These are phyloP conservation scores for Mycena venus DNA, from an alignment of 768 basidiomycete species.

Conservation along the genomic window DNA sequence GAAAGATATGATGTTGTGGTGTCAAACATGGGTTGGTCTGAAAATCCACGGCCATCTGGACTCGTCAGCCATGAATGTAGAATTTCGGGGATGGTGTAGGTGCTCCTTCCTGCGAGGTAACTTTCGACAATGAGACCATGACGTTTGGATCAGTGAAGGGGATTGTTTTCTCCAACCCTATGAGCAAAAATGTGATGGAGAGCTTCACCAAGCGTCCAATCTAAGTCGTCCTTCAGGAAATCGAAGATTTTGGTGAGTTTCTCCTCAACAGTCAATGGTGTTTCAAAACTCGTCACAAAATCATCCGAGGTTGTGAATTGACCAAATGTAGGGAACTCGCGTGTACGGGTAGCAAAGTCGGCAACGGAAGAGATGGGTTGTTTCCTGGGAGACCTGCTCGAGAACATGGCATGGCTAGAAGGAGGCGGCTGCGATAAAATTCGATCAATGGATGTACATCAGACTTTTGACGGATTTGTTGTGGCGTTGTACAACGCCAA, in stretches of 20 bases:
- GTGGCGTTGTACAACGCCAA: too few species aligned
- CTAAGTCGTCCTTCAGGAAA: not conserved
- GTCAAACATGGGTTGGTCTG: not conserved
- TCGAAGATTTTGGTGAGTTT: not conserved
- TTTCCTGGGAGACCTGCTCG: not conserved
- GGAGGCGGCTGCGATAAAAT: not conserved
- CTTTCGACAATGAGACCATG: not conserved
- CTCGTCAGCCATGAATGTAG: not conserved
- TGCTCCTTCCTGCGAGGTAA: not conserved
- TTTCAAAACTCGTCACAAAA: too few species aligned
- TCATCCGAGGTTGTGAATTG: not conserved
- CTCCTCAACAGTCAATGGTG: not conserved
- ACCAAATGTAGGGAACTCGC: too few species aligned
- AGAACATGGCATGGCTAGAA: not conserved
- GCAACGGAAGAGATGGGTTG: too few species aligned
- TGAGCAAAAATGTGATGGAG: not conserved
- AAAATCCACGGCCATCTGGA: not conserved
- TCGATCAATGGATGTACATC: not conserved
- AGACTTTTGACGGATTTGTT: too few species aligned
- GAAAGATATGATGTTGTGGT: not conserved
- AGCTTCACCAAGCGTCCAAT: not conserved
- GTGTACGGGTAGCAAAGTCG: too few species aligned
- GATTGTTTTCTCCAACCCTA: not conserved
- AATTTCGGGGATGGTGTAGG: not conserved
- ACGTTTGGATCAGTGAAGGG: not conserved